phyloP scores from a whole-genome alignment of 768 basidiomycete genomes.

The Mycena rosella region DNA sequence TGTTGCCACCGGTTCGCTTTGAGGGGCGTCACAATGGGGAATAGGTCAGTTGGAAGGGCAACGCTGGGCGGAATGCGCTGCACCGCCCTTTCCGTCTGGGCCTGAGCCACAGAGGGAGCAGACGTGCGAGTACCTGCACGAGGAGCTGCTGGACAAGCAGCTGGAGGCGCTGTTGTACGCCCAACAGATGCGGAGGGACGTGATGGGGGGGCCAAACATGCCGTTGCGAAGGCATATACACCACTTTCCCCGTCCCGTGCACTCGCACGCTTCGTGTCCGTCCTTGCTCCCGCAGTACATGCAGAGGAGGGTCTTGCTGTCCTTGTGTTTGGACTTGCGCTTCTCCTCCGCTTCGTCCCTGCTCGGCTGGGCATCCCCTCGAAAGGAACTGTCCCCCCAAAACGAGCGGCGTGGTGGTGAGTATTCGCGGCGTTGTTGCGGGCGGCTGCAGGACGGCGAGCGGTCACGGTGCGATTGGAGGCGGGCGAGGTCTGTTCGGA shows the following conservation, averaged over 20 bases:
- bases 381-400: no score
- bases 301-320: neutral
- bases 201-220: neutral
- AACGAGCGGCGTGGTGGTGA: neutral
- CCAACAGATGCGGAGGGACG: neutral
- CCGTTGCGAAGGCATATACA: neutral
- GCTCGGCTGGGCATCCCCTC: no score
- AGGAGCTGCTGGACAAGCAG: neutral
- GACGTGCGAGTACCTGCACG: neutral
- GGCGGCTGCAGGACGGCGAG: neutral
- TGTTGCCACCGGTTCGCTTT: conserved; percentile 2
- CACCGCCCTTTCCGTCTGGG: neutral
- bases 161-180: neutral
- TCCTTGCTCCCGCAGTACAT: neutral
- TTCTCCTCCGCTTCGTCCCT: neutral
- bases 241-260: neutral
- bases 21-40: conserved; percentile 11
- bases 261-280: neutral
- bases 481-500: neutral
- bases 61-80: neutral
- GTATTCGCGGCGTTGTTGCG: neutral
- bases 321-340: neutral
- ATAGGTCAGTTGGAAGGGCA: neutral
- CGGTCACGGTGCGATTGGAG: neutral
- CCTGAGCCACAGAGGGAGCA: neutral